phyloP scores from a whole-genome alignment of 495 filamentous ascomycete genomes.

The Penicillium egyptiacum region DNA sequence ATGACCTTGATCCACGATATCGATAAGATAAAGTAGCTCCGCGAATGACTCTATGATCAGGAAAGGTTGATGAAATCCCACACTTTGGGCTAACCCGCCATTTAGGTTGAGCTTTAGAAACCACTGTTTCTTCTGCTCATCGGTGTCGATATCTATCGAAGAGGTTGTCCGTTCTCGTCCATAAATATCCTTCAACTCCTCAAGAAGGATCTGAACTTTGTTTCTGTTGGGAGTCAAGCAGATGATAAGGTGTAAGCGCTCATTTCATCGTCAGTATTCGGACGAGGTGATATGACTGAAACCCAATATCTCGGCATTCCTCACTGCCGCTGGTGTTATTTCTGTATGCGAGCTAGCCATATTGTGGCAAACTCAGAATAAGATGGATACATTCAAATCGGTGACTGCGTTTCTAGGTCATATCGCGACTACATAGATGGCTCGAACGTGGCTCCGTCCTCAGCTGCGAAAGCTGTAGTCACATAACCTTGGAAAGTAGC shows the following conservation, averaged over 20 bases:
- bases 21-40: neutral
- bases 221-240: neutral
- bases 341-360: no score
- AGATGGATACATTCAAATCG: no score
- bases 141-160: slow-evolving; percentile 53
- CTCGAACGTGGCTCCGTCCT: no score
- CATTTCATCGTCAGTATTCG: neutral
- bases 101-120: slow-evolving; percentile 51
- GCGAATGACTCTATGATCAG: neutral
- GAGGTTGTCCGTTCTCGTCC: slow-evolving; percentile 54
- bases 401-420: no score
- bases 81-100: slow-evolving; percentile 22
- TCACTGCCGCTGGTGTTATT: no score
- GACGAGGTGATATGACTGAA: no score
- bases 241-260: neutral
- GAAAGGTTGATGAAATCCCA: slow-evolving; percentile 11
- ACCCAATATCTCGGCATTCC: no score
- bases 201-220: slow-evolving; percentile 14
- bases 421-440: no score
- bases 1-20: slow-evolving; percentile 16
- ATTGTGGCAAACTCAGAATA: no score
- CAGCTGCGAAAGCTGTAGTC: no score
- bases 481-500: no score
- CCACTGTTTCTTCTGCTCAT: slow-evolving; percentile 61
- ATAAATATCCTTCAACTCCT: slow-evolving; percentile 38